These are phyloP conservation scores for Cyberlindnera xishuangbannaensis DNA, from an alignment of 805 yeast genomes.

Conservation along the genomic window DNA sequence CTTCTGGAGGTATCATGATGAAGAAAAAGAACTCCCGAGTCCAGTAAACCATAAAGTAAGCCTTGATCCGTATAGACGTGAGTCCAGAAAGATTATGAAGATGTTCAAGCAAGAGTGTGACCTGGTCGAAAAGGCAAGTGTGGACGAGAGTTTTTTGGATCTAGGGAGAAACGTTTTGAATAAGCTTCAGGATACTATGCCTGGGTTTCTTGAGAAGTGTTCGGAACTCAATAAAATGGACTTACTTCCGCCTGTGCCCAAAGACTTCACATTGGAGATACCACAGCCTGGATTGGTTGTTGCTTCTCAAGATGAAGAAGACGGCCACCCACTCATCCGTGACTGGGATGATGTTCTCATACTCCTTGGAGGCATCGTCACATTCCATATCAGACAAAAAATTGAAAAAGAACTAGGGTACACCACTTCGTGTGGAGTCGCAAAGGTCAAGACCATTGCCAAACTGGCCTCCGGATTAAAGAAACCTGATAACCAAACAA, in stretches of 20 bases:
- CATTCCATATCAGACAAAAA: conserved; percentile 45
- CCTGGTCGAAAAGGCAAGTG: conserved; percentile 86
- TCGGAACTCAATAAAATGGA: conserved; percentile 14
- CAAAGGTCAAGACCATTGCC: conserved; percentile 69
- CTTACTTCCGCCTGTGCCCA: conserved; percentile 38
- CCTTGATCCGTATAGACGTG: conserved; percentile 86
- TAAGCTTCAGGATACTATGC: conserved; percentile 39
- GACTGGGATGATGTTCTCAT: conserved; percentile 84
- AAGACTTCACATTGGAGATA: conserved; percentile 27
- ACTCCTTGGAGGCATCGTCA: conserved; percentile 58
- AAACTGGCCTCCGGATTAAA: conserved; percentile 80
- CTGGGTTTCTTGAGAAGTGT: conserved; percentile 31
- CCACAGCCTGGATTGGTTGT: conserved; percentile 15
- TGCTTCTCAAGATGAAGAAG: conserved; percentile 11
- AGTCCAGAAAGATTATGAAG: conserved; percentile 70
- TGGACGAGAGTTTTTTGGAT: conserved; percentile 89
- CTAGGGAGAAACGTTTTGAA: conserved; percentile 59
- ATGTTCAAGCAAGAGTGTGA: conserved; percentile 59
- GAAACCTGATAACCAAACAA: conserved; percentile 85
- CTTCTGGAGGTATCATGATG: conserved; percentile 67
- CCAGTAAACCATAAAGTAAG: conserved; percentile 74
- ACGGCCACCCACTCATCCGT: conserved; percentile 6
- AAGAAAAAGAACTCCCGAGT: conserved; percentile 45
- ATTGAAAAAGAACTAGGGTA: conserved; percentile 59
- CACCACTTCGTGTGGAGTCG: conserved; percentile 87